phyloP scores from a whole-genome alignment of 2,329 filamentous ascomycete species.

The Drechslera avenae region DNA sequence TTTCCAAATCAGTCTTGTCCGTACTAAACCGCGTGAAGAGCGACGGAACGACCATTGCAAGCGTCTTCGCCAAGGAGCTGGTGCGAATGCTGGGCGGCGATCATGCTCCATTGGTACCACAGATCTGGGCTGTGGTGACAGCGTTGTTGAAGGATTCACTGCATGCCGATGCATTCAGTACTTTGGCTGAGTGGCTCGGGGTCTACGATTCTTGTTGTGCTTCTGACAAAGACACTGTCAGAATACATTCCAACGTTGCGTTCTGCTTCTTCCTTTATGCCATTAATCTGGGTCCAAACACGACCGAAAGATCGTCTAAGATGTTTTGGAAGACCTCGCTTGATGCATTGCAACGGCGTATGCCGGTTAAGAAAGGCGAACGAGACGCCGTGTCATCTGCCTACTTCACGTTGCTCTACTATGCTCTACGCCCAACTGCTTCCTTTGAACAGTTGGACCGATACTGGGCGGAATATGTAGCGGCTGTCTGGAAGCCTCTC shows the following conservation, averaged over 20 bases:
- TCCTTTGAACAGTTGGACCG: conserved; percentile 69
- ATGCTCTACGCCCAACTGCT: conserved; percentile 68
- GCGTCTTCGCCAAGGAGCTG: conserved; percentile 71
- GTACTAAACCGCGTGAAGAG: conserved; percentile 63
- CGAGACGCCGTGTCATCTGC: conserved; percentile 68
- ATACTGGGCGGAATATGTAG: conserved; percentile 79
- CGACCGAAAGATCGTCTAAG: conserved; percentile 51
- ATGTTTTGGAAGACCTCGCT: conserved; percentile 37
- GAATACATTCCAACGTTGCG: conserved; percentile 77
- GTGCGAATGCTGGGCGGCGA: conserved; percentile 62
- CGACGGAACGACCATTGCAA: conserved; percentile 59
- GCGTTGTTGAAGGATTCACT: conserved; percentile 71
- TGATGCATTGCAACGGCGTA: conserved; percentile 42
- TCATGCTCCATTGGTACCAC: conserved; percentile 71
- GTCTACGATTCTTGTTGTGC: conserved; percentile 87
- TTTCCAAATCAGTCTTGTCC: conserved; percentile 70
- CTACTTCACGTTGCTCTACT: conserved; percentile 63
- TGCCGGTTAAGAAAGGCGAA: conserved; percentile 70
- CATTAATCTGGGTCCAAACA: conserved; percentile 67
- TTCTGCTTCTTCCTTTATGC: conserved; percentile 86
- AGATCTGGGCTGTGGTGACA: conserved; percentile 85
- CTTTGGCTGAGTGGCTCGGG: conserved; percentile 74
- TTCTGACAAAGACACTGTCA: conserved; percentile 65
- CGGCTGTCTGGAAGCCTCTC: conserved; percentile 60
- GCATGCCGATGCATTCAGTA: conserved; percentile 70